Evolutionary conservation across 805 yeast species (phyloP).

Genomic region (Saccharomycopsis vini): DNA sequence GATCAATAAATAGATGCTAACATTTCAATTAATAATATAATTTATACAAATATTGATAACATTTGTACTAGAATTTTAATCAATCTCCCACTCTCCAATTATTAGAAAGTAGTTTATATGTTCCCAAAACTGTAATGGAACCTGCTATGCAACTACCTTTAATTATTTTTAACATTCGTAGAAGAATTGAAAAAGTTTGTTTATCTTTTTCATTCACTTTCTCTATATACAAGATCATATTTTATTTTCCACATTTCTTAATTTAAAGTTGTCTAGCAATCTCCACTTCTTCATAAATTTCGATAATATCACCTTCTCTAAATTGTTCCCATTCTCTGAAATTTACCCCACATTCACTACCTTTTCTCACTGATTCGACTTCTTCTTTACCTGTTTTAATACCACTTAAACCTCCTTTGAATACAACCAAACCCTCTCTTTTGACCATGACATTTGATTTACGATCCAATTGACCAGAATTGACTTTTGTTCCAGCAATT

Average conservation of each 20-base stretch:
- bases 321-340: constrained; percentile 61
- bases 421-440: constrained; percentile 40
- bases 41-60: too few relatives aligned
- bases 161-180: too few relatives aligned
- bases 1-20: too few relatives aligned
- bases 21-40: too few relatives aligned
- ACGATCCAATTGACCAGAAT: constrained; percentile 56
- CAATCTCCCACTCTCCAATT: too few relatives aligned
- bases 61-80: too few relatives aligned
- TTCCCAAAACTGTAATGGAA: too few relatives aligned
- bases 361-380: constrained; percentile 67
- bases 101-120: too few relatives aligned
- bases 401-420: constrained; percentile 55
- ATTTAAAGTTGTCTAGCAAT: constrained; percentile 43
- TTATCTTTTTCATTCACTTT: background rate
- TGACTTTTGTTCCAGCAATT: constrained; percentile 85
- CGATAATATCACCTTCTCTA: constrained; percentile 66
- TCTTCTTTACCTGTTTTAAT: constrained; percentile 80
- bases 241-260: too few relatives aligned
- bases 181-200: too few relatives aligned
- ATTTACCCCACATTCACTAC: constrained; percentile 83
- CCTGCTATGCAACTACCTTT: too few relatives aligned
- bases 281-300: constrained; percentile 59
- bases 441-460: constrained; percentile 49
- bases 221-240: too few relatives aligned